Percentiles rank a stretch among this genome's conserved stretches.
Conservation (phyloP, 192 early-diverging fungal genomes). For the Neocallimastix lanati region DNA sequence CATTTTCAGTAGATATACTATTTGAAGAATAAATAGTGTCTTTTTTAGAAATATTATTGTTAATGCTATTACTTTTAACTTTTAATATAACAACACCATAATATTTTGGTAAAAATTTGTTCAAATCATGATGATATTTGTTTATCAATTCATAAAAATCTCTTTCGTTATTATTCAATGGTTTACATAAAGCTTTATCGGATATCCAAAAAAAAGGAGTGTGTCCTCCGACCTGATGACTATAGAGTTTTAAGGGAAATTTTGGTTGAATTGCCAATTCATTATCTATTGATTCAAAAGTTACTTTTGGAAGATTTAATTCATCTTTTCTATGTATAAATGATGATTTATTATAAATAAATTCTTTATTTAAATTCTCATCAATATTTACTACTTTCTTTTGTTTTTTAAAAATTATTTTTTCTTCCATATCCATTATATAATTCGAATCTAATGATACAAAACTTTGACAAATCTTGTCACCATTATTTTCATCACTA, state of each 20-base stretch:
- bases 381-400: too few species aligned
- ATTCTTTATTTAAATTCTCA: too few species aligned
- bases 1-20: too few species aligned
- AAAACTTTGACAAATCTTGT: too few species aligned
- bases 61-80: not conserved
- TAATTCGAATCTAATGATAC: too few species aligned
- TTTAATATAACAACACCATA: not conserved
- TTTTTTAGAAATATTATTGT: not conserved
- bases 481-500: too few species aligned
- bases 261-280: not conserved
- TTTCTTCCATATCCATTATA: too few species aligned
- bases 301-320: not conserved
- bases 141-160: not conserved
- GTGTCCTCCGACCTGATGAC: not conserved
- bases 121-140: not conserved
- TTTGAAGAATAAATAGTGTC: not conserved
- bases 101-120: not conserved
- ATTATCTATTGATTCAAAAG: not conserved
- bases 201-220: not conserved
- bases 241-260: not conserved
- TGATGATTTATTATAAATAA: not conserved
- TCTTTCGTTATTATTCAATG: not conserved
- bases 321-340: not conserved
- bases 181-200: not conserved
- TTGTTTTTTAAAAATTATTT: too few species aligned